Evolutionary conservation across 768 basidiomycete species (phyloP), one percentile per base, ranked within the genome.

Genomic region (Tulasnella sp.): DNA sequence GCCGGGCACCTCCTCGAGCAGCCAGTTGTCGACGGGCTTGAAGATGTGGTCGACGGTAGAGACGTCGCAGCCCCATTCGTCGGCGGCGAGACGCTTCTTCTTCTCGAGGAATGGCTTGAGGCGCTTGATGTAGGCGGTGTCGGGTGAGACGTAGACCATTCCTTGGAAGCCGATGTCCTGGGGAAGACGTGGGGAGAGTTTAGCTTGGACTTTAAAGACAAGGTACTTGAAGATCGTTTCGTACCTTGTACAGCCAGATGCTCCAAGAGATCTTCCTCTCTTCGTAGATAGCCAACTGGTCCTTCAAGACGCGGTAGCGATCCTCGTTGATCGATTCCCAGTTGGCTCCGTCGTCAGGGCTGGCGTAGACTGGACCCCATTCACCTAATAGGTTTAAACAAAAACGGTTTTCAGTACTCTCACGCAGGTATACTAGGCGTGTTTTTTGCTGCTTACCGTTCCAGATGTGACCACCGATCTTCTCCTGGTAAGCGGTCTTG

Each of bases 321-420:
- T 83, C 84, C 81, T 89, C 87, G 86, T 96, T 95, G 86, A 93
- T 93, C 64, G 83, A 83, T 40, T 94, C 91, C 78, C 91, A 93
- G 75, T 86, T 85, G 2, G 87, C 88, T 3, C 92, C 91, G 14
- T 88, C 88, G 81, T 89, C 91, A 76, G 90, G 88, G 85, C 86
- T 86, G 81, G 93, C 92, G 82, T 95, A 95, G 34, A 95, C 93
- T 3, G 94, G 93, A n/a, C 94, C 95, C 89, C 92, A 95, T 86
- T 94, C 94, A n/a, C 94, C 94, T 83, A 48, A 85, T 20, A 3
- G 24, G 1, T 72, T 78, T 44, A 1, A 34, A 72, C 41, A 64
- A 46, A 40, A n/a, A n/a, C n/a, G n/a, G n/a, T n/a, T n/a, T n/a
- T n/a, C n/a, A n/a, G n/a, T n/a, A n/a, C n/a, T n/a, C n/a, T n/a